Conservation (phyloP, 2,329 filamentous ascomycete genomes). For the Cercospora sp. region DNA sequence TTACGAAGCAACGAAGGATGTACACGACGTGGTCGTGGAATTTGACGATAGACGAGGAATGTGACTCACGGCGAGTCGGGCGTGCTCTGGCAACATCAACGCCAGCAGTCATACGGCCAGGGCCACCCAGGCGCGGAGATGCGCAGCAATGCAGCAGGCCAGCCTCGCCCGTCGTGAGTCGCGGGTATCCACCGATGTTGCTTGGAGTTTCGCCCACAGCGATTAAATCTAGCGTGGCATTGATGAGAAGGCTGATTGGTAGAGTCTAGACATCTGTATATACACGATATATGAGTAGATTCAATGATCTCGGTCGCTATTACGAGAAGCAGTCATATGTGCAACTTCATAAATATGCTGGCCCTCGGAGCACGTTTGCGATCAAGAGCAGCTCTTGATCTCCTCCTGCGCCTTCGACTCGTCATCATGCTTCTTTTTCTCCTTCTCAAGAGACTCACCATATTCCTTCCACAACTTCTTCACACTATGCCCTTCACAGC, state of each 20-base stretch:
- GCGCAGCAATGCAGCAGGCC: background rate
- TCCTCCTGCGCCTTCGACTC: conserved; percentile 15
- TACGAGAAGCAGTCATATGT: background rate
- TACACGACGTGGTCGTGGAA: background rate
- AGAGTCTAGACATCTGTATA: conserved; percentile 15
- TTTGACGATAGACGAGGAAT: background rate
- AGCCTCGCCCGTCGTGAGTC: background rate
- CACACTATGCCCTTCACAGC: conserved; percentile 58
- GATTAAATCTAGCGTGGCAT: background rate
- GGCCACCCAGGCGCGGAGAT: background rate
- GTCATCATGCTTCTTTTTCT: conserved; percentile 27
- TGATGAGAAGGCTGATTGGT: background rate
- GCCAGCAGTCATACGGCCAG: background rate
- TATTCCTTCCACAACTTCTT: conserved; percentile 76
- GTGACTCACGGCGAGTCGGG: background rate
- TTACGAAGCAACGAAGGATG: background rate
- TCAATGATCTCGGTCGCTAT: too few species aligned
- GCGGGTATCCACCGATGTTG: background rate
- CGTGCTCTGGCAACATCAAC: background rate
- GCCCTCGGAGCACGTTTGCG: background rate
- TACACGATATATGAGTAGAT: background rate
- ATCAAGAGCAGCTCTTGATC: conserved; percentile 17
- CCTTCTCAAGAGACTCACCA: conserved; percentile 49
- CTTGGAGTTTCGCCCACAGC: background rate
- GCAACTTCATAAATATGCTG: background rate